phyloP scores from a whole-genome alignment of 768 basidiomycete species.

The Boletus tomentosulus region DNA sequence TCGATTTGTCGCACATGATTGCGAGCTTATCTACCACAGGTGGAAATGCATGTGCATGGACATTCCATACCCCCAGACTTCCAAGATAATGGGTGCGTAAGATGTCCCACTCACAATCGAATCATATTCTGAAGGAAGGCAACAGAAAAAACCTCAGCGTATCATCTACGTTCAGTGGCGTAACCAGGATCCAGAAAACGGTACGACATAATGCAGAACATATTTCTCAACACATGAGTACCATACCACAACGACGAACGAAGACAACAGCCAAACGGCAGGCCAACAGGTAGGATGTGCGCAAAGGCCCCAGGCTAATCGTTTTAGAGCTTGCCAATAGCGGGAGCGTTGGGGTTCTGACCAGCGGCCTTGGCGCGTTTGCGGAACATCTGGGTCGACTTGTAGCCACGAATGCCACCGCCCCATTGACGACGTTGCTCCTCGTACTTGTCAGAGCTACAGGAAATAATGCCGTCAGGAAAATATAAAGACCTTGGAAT shows the following conservation, averaged over 20 bases:
- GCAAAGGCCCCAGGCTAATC: neutral
- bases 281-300: no score
- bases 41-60: no score
- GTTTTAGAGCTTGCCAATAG: slow-evolving; percentile 61
- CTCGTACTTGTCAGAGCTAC: slow-evolving; percentile 87
- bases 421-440: slow-evolving; percentile 92
- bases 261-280: neutral
- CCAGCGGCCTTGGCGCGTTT: slow-evolving; percentile 93
- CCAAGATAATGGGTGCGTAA: no score
- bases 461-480: slow-evolving; percentile 1
- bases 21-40: no score
- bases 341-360: slow-evolving; percentile 51
- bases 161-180: slow-evolving; percentile 2
- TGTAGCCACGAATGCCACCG: slow-evolving; percentile 93
- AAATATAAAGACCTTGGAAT: neutral
- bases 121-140: neutral
- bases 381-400: slow-evolving; percentile 88
- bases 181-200: neutral
- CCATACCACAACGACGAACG: slow-evolving; percentile 11
- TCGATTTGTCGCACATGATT: no score
- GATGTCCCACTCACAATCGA: neutral
- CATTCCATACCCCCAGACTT: no score
- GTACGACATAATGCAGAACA: slow-evolving; percentile 10
- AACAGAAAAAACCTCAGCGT: neutral
- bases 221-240: slow-evolving; percentile 15